A percentile compares a stretch with the other conserved stretches of the same genome.
Evolutionary conservation across 2,329 filamentous ascomycete genomes (phyloP).

Genomic region (Ophiognomonia clavigignenti-juglandacearum): DNA sequence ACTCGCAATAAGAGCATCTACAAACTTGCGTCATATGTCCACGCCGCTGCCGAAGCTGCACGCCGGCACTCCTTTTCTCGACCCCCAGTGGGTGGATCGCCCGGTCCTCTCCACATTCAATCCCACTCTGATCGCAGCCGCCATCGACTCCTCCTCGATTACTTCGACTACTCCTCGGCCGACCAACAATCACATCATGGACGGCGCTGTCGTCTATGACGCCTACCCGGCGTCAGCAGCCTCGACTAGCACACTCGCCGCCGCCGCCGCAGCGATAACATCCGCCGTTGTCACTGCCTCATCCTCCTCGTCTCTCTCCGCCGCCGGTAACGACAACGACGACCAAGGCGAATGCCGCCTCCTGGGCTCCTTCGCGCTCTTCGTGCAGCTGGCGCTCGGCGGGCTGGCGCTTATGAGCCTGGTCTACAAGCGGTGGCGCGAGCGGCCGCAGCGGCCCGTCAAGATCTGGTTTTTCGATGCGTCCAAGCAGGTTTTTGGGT

Average conservation of each 20-base stretch:
- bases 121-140: not conserved
- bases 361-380: constrained; percentile 82
- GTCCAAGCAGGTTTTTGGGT: constrained; percentile 95
- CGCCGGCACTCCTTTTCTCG: not conserved
- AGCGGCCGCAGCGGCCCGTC: constrained; percentile 83
- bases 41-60: constrained; percentile 5
- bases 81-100: constrained; percentile 1
- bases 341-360: constrained; percentile 76
- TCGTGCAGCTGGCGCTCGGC: constrained; percentile 86
- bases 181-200: constrained; percentile 4
- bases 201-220: constrained; percentile 2
- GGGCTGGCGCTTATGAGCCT: constrained; percentile 77
- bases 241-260: constrained; percentile 2
- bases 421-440: constrained; percentile 89
- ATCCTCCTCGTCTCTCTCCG: not conserved
- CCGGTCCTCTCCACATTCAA: constrained; percentile 1
- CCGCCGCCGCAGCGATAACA: not conserved
- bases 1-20: no score
- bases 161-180: constrained; percentile 12
- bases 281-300: constrained; percentile 4
- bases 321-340: constrained; percentile 28
- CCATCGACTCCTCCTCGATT: constrained; percentile 11
- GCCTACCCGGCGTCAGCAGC: not conserved
- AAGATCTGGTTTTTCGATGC: constrained; percentile 99
- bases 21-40: constrained; percentile 5